Conservation (phyloP, 306 rosid species). For the Cicer judaicum region DNA sequence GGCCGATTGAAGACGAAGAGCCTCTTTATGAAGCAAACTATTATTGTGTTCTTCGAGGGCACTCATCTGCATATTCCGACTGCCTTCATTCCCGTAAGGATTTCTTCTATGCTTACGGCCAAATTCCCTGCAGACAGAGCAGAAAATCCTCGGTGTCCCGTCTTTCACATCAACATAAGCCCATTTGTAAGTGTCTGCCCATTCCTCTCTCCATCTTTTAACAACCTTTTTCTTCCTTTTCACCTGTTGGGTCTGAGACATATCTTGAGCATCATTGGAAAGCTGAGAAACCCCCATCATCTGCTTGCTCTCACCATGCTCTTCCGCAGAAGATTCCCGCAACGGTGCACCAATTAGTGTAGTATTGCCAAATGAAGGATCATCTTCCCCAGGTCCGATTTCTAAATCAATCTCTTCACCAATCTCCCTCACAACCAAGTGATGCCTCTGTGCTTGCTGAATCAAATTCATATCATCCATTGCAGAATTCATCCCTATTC, state of each 20-base stretch:
- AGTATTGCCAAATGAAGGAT: constrained; percentile 80
- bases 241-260: constrained; percentile 65
- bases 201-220: constrained; percentile 99
- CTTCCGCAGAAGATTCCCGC: constrained; percentile 84
- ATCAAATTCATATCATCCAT: constrained; percentile 95
- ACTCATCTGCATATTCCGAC: constrained; percentile 99
- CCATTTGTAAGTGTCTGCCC: constrained; percentile 99
- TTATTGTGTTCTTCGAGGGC: constrained; percentile 97
- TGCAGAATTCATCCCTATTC: constrained; percentile 84
- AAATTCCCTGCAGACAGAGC: constrained; percentile 96
- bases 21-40: constrained; percentile 99
- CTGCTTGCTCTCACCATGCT: constrained; percentile 77
- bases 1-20: constrained; percentile 96
- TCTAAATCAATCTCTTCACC: constrained; percentile 98
- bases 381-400: constrained; percentile 97
- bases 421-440: constrained; percentile 87
- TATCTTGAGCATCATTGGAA: constrained; percentile 77
- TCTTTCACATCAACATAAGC: constrained; percentile 94
- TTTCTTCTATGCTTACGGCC: constrained; percentile 97
- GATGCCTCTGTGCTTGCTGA: constrained; percentile 96
- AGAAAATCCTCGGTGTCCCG: constrained; percentile 95
- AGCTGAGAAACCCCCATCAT: constrained; percentile 85
- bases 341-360: constrained; percentile 72
- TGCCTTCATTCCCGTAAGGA: constrained; percentile 98
- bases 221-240: constrained; percentile 98